Evolutionary conservation across 2,329 filamentous ascomycete species (phyloP), one percentile per base, ranked within the genome.

Genomic region (Fusarium sp.): DNA sequence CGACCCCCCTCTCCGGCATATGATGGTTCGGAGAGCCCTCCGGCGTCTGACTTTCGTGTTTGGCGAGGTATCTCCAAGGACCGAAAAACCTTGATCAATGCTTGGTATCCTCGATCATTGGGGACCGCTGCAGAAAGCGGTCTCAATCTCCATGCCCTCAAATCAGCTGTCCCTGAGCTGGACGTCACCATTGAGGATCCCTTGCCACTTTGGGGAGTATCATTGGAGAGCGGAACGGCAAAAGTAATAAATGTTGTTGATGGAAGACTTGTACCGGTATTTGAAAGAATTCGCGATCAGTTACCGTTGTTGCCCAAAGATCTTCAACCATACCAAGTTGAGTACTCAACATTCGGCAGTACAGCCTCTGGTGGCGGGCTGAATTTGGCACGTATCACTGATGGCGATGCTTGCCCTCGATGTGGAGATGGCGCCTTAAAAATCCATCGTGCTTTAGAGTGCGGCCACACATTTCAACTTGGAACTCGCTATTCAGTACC

Each of bases 401-500:
- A 90, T 48, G 93, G 93, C 18, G 94, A 97, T 78, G 76, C 82
- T 17, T 99, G 96, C 77, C 90, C 93, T 0, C 85, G 87, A 44
- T 99, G 96, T 80, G 79, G 83, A 0, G 78, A 85, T 1, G 93
- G 93, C 1, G 84, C 81, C 5, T 85, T 98, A 28, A 86, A 85
- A 48, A 86, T 93, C 6, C 88, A 92, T 65, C 91, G 89, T 70
- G 94, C 95, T 13, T 92, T 98, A 56, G 96, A 99, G 83, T 87
- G 98, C 22, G 96, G 94, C 2, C 96, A 99, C 82, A 98, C 96
- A 0, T 99, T 99, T 83, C 92, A 97, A 81, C 90, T 99, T 4
- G 95, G 96, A 17, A 95, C 94, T 4, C 90, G 95, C 36, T 99
- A 99, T 84, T 95, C 93, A 30, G 86, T 89, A 26, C 92, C 94